These are phyloP conservation scores for Kluyveromyces lactis DNA, from an alignment of 805 yeast species.

Conservation along the genomic window DNA sequence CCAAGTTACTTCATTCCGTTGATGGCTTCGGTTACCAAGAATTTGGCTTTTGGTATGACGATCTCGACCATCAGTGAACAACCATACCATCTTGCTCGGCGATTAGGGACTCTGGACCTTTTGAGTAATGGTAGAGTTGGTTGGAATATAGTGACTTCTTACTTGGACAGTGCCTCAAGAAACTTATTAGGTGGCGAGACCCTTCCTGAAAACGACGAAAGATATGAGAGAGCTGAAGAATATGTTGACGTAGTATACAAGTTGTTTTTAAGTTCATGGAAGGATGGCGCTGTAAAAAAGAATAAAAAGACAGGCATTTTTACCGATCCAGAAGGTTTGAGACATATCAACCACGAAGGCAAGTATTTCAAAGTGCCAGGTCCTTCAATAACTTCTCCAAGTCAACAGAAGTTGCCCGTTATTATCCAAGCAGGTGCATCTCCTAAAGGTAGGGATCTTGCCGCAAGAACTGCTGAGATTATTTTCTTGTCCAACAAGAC, in stretches of 20 bases:
- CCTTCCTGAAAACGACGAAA: conserved; percentile 32
- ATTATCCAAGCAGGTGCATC: conserved; percentile 36
- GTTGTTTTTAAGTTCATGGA: conserved; percentile 32
- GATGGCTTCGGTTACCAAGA: conserved; percentile 34
- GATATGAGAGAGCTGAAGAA: conserved; percentile 33
- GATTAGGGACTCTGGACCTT: conserved; percentile 35
- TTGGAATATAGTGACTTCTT: conserved; percentile 37
- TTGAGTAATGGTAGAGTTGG: conserved; percentile 34
- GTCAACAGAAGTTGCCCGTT: conserved; percentile 34
- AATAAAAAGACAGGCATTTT: conserved; percentile 19
- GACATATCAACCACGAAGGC: conserved; percentile 32
- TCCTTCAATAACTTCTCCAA: conserved; percentile 31
- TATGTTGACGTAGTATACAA: conserved; percentile 31
- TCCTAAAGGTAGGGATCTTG: conserved; percentile 30
- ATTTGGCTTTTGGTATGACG: conserved; percentile 33
- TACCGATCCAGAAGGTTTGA: conserved; percentile 29
- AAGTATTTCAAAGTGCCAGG: conserved; percentile 32
- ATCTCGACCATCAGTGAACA: conserved; percentile 34
- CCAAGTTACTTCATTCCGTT: conserved; percentile 32
- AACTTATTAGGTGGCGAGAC: conserved; percentile 28
- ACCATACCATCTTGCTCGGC: conserved; percentile 33
- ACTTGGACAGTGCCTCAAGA: conserved; percentile 33
- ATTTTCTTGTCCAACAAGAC: conserved; percentile 30
- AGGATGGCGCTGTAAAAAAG: conserved; percentile 26
- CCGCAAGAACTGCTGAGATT: conserved; percentile 35